phyloP scores from a whole-genome alignment of 108 stramenopile genomes.

The Aurantiochytrium sp. region DNA sequence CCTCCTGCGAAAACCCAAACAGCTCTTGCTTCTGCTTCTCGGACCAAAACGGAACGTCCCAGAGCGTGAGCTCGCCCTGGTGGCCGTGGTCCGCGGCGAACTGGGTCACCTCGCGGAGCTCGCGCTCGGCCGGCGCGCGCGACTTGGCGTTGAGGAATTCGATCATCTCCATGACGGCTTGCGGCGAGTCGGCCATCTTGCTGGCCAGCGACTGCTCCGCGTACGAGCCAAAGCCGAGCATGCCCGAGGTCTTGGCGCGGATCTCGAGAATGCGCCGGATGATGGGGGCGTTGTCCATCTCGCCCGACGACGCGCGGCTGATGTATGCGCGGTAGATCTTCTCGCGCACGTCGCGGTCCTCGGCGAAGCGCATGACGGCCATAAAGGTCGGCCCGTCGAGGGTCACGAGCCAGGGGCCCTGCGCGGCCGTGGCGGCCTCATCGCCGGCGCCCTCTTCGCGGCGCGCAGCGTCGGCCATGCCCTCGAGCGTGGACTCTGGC shows the following conservation, averaged over 20 bases:
- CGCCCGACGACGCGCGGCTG: constrained; percentile 65
- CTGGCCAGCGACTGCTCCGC: constrained; percentile 74
- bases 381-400: constrained; percentile 88
- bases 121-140: constrained; percentile 79
- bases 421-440: constrained; percentile 66
- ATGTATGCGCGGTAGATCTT: constrained; percentile 81
- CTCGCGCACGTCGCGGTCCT: constrained; percentile 76
- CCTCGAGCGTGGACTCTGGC: constrained; percentile 77
- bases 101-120: constrained; percentile 76
- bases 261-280: constrained; percentile 81
- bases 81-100: constrained; percentile 71
- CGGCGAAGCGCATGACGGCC: constrained; percentile 82
- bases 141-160: constrained; percentile 84
- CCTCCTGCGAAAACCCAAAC: constrained; percentile 87
- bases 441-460: constrained; percentile 36
- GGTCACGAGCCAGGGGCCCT: constrained; percentile 87
- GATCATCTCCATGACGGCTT: constrained; percentile 73
- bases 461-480: constrained; percentile 74
- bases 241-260: constrained; percentile 69
- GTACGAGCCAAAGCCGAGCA: constrained; percentile 84
- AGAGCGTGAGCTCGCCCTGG: constrained; percentile 71
- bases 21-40: constrained; percentile 93
- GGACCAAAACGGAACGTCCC: constrained; percentile 84
- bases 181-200: constrained; percentile 89
- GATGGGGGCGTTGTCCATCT: constrained; percentile 79